A percentile compares a stretch with the other conserved stretches of the same genome.
phyloP scores from a whole-genome alignment of 2,329 filamentous ascomycete species.

The Fusarium guadeloupense region DNA sequence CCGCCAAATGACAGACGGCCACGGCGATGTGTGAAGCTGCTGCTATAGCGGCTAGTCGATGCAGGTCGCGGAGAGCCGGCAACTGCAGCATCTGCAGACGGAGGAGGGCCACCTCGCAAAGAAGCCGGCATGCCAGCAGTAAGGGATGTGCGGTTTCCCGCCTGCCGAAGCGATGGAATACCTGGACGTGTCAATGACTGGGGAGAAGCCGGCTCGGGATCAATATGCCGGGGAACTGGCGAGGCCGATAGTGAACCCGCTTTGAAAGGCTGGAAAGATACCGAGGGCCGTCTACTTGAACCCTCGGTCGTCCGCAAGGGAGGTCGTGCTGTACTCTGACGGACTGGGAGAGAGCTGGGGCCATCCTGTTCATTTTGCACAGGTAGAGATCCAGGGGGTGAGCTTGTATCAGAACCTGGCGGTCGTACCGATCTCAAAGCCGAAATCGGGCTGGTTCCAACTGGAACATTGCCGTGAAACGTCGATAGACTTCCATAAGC shows the following conservation, averaged over 20 bases:
- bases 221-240: constrained; percentile 64
- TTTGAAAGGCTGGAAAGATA: constrained; percentile 96
- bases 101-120: constrained; percentile 70
- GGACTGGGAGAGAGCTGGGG: constrained; percentile 65
- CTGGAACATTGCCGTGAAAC: constrained; percentile 80
- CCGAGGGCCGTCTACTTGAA: constrained; percentile 75
- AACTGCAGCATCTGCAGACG: constrained; percentile 70
- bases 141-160: constrained; percentile 75
- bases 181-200: constrained; percentile 60
- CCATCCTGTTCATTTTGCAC: constrained; percentile 56
- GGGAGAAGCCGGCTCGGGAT: constrained; percentile 65
- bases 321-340: constrained; percentile 46
- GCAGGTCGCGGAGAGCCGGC: constrained; percentile 82
- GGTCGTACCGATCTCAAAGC: constrained; percentile 76
- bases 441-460: constrained; percentile 87
- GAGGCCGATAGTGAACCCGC: constrained; percentile 93
- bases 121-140: constrained; percentile 80
- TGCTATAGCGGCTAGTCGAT: constrained; percentile 86
- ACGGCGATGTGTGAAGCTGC: constrained; percentile 89
- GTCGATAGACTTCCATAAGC: constrained; percentile 91
- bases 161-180: constrained; percentile 59
- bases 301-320: constrained; percentile 61
- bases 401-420: constrained; percentile 69
- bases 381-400: constrained; percentile 63
- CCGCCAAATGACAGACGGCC: constrained; percentile 80